Evolutionary conservation across 345 rosid genomes (phyloP).

Genomic region (Cardiospermum halicacabum): DNA sequence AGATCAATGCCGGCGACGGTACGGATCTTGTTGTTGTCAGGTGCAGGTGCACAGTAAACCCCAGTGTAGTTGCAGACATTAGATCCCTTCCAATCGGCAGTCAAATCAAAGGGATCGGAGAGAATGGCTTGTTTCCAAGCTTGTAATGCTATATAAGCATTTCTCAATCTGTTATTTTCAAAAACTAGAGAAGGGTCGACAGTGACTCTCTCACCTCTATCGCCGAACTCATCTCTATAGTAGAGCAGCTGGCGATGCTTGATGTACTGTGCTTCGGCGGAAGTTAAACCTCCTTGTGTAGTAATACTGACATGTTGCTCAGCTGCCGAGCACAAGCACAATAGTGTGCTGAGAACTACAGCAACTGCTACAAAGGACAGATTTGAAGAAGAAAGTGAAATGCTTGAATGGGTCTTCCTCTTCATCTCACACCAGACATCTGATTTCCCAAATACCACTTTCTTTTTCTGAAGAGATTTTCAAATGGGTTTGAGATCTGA

Average conservation of each 20-base stretch:
- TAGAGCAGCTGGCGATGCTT: slow-evolving; percentile 83
- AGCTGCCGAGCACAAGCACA: slow-evolving; percentile 21
- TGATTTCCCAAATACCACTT: slow-evolving; percentile 31
- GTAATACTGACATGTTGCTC: slow-evolving; percentile 26
- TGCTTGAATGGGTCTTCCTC: slow-evolving; percentile 32
- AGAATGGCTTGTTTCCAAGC: slow-evolving; percentile 85
- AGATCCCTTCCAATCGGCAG: slow-evolving; percentile 65
- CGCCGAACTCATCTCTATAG: slow-evolving; percentile 81
- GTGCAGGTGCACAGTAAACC: slow-evolving; percentile 65
- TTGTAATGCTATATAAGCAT: slow-evolving; percentile 78
- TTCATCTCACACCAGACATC: slow-evolving; percentile 85
- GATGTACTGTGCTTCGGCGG: slow-evolving; percentile 55
- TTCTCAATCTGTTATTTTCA: slow-evolving; percentile 48
- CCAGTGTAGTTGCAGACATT: slow-evolving; percentile 53
- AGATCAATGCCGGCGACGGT: slow-evolving; percentile 90
- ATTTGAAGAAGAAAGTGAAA: slow-evolving; percentile 16
- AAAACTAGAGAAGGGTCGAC: slow-evolving; percentile 67
- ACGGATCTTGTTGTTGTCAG: slow-evolving; percentile 43
- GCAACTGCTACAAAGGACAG: slow-evolving; percentile 19
- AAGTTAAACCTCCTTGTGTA: slow-evolving; percentile 50
- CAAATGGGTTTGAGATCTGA: slow-evolving; percentile 25
- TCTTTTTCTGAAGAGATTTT: background rate
- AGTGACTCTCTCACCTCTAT: slow-evolving; percentile 73
- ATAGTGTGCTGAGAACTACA: slow-evolving; percentile 10
- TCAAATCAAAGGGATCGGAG: slow-evolving; percentile 71